Conservation (phyloP, 345 rosid genomes). For the Populus simonii region DNA sequence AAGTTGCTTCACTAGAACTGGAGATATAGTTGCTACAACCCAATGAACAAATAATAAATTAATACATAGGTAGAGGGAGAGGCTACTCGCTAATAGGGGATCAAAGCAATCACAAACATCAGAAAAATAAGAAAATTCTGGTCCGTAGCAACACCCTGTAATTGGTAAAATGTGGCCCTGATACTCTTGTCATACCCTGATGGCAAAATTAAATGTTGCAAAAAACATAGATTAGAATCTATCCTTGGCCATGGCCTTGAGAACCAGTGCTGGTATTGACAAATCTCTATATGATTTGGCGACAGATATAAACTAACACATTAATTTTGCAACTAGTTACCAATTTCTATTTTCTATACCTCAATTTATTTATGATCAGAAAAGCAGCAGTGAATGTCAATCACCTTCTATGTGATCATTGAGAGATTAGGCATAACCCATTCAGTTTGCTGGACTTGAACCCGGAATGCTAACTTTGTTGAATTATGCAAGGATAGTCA, state of each 20-base stretch:
- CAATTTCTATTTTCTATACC: not conserved
- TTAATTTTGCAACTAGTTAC: not conserved
- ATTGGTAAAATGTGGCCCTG: not conserved
- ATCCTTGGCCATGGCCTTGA: too few species aligned
- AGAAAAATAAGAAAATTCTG: not conserved
- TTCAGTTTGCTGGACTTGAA: too few species aligned
- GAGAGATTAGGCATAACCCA: too few species aligned
- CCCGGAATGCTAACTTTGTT: too few species aligned
- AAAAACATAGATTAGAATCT: too few species aligned
- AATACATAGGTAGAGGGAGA: constrained; percentile 1
- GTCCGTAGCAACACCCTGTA: not conserved
- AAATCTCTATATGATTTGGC: not conserved
- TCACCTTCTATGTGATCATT: too few species aligned
- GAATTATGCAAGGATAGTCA: too few species aligned
- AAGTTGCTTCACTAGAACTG: constrained; percentile 88
- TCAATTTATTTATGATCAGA: not conserved
- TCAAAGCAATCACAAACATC: not conserved
- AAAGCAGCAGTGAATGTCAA: not conserved
- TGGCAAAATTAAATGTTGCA: too few species aligned
- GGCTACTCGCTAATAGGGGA: not conserved
- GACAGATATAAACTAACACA: not conserved
- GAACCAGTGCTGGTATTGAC: not conserved
- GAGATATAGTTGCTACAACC: constrained; percentile 56
- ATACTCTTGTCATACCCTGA: not conserved
- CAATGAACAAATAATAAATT: not conserved